These are phyloP conservation scores for Sistotremastrum suecicum DNA, from an alignment of 768 basidiomycete genomes.

Conservation along the genomic window DNA sequence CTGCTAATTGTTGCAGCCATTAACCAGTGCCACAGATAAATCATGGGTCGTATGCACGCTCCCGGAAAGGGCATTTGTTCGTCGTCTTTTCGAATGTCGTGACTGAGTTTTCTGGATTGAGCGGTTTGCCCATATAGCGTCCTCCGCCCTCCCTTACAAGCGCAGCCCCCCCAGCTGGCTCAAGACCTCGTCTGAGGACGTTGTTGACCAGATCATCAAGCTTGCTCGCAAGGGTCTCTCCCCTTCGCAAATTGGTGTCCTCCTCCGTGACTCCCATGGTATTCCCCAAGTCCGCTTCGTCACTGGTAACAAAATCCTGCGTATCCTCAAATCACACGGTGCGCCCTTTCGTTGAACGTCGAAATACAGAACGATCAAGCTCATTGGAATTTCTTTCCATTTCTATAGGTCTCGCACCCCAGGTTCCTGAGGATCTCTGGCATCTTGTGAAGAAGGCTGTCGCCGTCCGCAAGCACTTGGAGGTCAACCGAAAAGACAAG, in stretches of 20 bases:
- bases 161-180: constrained; percentile 92
- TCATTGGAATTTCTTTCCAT: constrained; percentile 26
- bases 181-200: constrained; percentile 90
- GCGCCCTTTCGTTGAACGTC: constrained; percentile 19
- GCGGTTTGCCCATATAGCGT: constrained; percentile 29
- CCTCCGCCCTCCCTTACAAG: constrained; percentile 96
- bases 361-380: not conserved
- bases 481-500: constrained; percentile 97
- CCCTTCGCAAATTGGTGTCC: constrained; percentile 96
- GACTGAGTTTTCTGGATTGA: constrained; percentile 5
- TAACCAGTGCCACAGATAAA: constrained; percentile 14
- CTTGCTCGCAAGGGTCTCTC: constrained; percentile 96
- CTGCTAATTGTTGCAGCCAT: not conserved
- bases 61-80: constrained; percentile 99
- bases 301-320: constrained; percentile 98
- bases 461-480: constrained; percentile 95
- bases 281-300: constrained; percentile 97
- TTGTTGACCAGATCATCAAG: constrained; percentile 92
- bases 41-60: constrained; percentile 99
- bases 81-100: constrained; percentile 19
- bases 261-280: constrained; percentile 95
- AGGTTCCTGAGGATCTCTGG: constrained; percentile 98
- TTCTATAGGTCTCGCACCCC: constrained; percentile 84
- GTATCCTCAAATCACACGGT: constrained; percentile 94
- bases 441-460: constrained; percentile 99